Percentiles rank a stretch among this genome's conserved stretches.
These are phyloP conservation scores for Trichoderma sp. DNA, from an alignment of 2,329 filamentous ascomycete species.

Conservation along the genomic window DNA sequence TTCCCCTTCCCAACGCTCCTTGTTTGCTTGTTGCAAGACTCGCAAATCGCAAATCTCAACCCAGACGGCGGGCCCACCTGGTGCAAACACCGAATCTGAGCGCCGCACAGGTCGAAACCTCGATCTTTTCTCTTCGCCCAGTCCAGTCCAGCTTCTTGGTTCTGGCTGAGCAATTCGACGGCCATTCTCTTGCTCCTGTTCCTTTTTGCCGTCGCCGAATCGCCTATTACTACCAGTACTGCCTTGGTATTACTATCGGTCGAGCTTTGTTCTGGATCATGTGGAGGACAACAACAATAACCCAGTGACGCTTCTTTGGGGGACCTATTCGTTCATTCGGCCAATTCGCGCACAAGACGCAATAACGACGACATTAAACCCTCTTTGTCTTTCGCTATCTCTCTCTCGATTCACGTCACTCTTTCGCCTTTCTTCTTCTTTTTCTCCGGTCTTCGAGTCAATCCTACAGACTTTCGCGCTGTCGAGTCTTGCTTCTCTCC, in stretches of 20 bases:
- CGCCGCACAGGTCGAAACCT: neutral
- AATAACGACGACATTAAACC: neutral
- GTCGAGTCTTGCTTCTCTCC: neutral
- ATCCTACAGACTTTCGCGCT: neutral
- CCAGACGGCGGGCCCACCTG: slow-evolving; percentile 21
- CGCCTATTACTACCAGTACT: neutral
- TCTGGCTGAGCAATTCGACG: neutral
- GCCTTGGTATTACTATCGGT: neutral
- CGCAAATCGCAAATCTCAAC: neutral
- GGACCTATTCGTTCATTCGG: slow-evolving; percentile 12
- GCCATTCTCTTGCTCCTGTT: neutral
- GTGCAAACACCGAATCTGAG: neutral
- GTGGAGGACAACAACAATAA: slow-evolving; percentile 1
- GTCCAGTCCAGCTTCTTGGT: neutral
- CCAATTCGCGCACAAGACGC: slow-evolving; percentile 1
- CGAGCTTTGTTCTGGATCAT: slow-evolving; percentile 1
- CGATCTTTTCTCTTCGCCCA: neutral
- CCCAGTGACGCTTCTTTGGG: neutral
- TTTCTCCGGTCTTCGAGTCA: neutral
- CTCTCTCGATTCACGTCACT: neutral
- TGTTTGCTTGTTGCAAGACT: slow-evolving; percentile 5
- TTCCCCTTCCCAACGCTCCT: neutral
- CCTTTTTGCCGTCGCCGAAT: neutral
- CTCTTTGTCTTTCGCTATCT: neutral
- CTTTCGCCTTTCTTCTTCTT: neutral